Base-by-base conservation (phyloP, 345 rosid species). In the Populus ilicifolia region DNA sequence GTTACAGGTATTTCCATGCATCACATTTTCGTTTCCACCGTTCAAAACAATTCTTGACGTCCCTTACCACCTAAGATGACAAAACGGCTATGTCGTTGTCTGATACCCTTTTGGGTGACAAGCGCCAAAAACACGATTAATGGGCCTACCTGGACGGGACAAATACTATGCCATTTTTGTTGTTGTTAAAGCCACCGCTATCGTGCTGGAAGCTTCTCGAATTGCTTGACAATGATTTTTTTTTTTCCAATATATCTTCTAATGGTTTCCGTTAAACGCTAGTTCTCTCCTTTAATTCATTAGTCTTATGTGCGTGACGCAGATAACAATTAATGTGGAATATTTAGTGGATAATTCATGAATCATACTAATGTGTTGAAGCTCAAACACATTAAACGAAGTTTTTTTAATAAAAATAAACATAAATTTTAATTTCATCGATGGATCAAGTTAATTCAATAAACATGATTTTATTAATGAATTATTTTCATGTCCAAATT, bases 21-120 rank as follows among this genome's bases (percentile, higher is more conserved):
- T 50, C 10, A 6, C 59, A 50, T 50, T 18, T n/a, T 56, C 1
- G 23, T 5, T 27, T 20, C 8, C 3, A 43, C 21, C 27, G 18
- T 3, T 29, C 16, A 54, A 62, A 41, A 1, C 25, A 29, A 74
- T n/a, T 5, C 0, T 14, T 39, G 5, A 29, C 30, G 39, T 63
- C 77, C 2, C 61, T 63, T 5, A 12, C 33, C 33, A 43, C 33
- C 29, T 35, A 46, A 30, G 17, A 62, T 52, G 44, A 36, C n/a
- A 11, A 30, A 21, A 5, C 63, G 80, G 48, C 61, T 30, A 17
- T 41, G 21, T 78, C 76, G 17, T 50, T 59, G 14, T 76, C 80
- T 36, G 61, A 50, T 27, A 0, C 66, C 30, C 78, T 29, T 72
- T 74, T 38, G n/a, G 78, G 75, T 39, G 69, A 65, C 81, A 75